Evolutionary conservation across 495 filamentous ascomycete genomes (phyloP).

Genomic region (Apiosordaria backusii): DNA sequence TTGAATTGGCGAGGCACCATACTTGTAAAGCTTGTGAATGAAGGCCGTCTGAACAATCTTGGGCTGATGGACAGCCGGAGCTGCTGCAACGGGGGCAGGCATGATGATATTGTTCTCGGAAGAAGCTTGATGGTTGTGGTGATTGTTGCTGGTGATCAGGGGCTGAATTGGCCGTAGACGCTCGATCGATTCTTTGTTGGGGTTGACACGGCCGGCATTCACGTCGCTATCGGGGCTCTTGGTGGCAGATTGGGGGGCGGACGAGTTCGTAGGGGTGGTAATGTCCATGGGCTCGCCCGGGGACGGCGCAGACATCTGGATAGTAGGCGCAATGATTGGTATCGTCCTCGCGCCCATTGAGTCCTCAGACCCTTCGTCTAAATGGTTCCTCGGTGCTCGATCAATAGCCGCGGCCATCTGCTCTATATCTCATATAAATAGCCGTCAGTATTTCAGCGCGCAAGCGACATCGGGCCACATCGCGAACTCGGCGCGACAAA

Average conservation of each 20-base stretch:
- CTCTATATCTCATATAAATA: conserved; percentile 29
- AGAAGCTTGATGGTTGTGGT: not conserved
- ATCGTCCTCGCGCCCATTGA: conserved; percentile 45
- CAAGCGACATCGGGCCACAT: conserved; percentile 11
- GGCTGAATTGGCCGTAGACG: conserved; percentile 26
- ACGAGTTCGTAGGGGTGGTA: conserved; percentile 45
- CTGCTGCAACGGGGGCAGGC: conserved; percentile 57
- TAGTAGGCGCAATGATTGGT: conserved; percentile 48
- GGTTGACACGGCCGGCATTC: conserved; percentile 28
- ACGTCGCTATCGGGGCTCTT: conserved; percentile 46
- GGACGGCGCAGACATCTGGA: conserved; percentile 49
- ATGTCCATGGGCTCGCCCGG: conserved; percentile 53
- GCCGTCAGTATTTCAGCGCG: conserved; percentile 16
- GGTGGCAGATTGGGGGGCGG: conserved; percentile 39
- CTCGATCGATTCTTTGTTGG: not conserved
- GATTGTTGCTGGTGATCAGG: conserved; percentile 19
- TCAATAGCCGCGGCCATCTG: conserved; percentile 50
- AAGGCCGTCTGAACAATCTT: conserved; percentile 99
- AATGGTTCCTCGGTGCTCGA: conserved; percentile 41
- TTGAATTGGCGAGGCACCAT: conserved; percentile 28
- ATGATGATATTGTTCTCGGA: conserved; percentile 37
- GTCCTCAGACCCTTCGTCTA: conserved; percentile 37
- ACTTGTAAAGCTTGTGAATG: conserved; percentile 99
- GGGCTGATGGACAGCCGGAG: conserved; percentile 85
- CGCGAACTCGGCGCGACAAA: conserved; percentile 12